Percentiles rank a stretch among this genome's conserved stretches.
phyloP scores from a whole-genome alignment of 2,329 filamentous ascomycete species.

The Fusarium buharicum region DNA sequence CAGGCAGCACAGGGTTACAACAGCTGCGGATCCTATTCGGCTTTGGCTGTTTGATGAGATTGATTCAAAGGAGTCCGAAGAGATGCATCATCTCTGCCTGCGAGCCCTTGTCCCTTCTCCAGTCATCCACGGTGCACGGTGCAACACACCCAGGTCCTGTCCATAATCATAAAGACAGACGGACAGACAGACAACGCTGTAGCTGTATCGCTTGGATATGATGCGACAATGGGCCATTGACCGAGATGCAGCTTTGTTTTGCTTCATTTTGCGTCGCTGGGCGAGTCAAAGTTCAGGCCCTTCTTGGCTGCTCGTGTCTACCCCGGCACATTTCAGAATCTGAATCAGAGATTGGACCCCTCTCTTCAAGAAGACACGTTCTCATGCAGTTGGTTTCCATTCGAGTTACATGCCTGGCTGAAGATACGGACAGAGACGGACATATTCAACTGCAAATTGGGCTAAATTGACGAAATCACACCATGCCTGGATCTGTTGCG shows the following conservation, averaged over 20 bases:
- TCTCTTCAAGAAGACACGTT: constrained; percentile 26
- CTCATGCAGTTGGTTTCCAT: constrained; percentile 43
- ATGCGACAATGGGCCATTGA: constrained; percentile 18
- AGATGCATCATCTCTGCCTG: constrained; percentile 42
- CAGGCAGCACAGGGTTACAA: constrained; percentile 40
- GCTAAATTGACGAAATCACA: constrained; percentile 42
- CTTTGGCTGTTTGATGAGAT: constrained; percentile 38
- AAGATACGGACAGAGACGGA: constrained; percentile 32
- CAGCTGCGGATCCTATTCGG: constrained; percentile 36
- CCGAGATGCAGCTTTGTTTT: constrained; percentile 32
- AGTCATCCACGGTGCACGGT: constrained; percentile 38
- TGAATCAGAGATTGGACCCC: constrained; percentile 43
- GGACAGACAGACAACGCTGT: constrained; percentile 31
- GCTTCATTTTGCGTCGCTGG: constrained; percentile 9
- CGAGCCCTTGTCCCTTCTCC: constrained; percentile 33
- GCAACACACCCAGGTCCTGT: constrained; percentile 37
- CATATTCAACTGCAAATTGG: constrained; percentile 31
- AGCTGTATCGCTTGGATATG: constrained; percentile 5
- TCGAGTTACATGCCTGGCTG: constrained; percentile 29
- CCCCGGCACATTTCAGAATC: constrained; percentile 29
- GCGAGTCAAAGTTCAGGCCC: constrained; percentile 29
- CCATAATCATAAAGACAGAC: constrained; percentile 39
- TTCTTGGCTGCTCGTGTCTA: constrained; percentile 27
- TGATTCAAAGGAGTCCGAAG: constrained; percentile 34
- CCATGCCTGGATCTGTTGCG: constrained; percentile 38